Base-by-base conservation (phyloP, 768 basidiomycete genomes). In the Gyrodon lividus region DNA sequence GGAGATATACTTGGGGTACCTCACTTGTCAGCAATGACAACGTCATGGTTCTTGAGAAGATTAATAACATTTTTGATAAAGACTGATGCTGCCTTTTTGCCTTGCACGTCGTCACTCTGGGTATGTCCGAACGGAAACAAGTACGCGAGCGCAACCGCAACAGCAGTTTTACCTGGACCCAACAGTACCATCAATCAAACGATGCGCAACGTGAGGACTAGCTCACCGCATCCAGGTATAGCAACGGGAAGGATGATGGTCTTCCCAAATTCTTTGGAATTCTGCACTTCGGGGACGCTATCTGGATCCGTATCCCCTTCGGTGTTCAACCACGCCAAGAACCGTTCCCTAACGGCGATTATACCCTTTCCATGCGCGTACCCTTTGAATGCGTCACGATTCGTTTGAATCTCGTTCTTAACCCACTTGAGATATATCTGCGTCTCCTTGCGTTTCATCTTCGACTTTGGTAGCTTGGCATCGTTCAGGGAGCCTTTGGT, bases 21-120 rank as follows among this genome's bases (percentile, higher is more conserved):
- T 46, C 59, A 92, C 94, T 90, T 91, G 70, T 98, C 97, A 23
- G 95, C 94, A 55, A 91, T 90, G 20, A 98, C 95, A 1, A 98
- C 82, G 52, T 89, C 77, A 44, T 89, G 72, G 0, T 65, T 74
- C 47, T 78, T 64, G 22, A 98, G 73, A 1, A 89, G 75, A 0
- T 73, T 64, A 13, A 70, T 62, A 34, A 97, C 88, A 52, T 90
- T 94, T 64, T 75, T 83, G 48, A 91, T 62, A 65, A 96, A 96
- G 2, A 65, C 54, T 0, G 84, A 76, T 0, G 77, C 92, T 2
- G 87, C 46, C 65, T 86, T 92, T 72, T 93, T 98, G 33, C 67
- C 78, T 35, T 76, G 73, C 4, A 98, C 79, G 62, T 98, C 92
- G 65, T 99, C 97, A 61, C 88, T 92, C 65, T 98, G 97, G 0